Conservation (phyloP, 2,329 filamentous ascomycete genomes). For the Didymella sp. region DNA sequence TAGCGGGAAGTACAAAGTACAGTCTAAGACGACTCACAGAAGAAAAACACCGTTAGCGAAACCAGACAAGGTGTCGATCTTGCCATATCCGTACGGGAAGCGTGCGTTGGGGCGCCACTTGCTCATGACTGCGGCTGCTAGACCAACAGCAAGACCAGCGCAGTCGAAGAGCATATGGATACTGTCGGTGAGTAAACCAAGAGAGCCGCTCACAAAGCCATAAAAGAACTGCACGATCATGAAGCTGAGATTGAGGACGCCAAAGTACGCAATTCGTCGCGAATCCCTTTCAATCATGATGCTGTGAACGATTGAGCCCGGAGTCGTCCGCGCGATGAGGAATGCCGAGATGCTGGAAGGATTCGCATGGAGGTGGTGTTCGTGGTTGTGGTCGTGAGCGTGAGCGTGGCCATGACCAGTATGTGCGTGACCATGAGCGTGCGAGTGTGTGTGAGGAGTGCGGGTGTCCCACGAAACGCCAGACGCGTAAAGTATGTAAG, state of each 20-base stretch:
- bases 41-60: conserved; percentile 97
- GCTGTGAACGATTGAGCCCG: conserved; percentile 80
- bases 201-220: conserved; percentile 88
- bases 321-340: conserved; percentile 72
- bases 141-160: conserved; percentile 84
- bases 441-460: conserved; percentile 27
- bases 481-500: conserved; percentile 43
- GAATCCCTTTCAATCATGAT: conserved; percentile 92
- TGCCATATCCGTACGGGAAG: conserved; percentile 95
- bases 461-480: conserved; percentile 52
- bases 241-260: conserved; percentile 92
- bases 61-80: conserved; percentile 93
- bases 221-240: conserved; percentile 96
- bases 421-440: conserved; percentile 42
- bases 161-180: conserved; percentile 99
- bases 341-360: conserved; percentile 75
- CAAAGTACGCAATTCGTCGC: conserved; percentile 95
- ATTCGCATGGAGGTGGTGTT: conserved; percentile 52
- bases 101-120: conserved; percentile 91
- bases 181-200: conserved; percentile 94
- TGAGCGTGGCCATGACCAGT: conserved; percentile 42
- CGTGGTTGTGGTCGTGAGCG: conserved; percentile 36
- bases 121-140: conserved; percentile 91
- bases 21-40: conserved; percentile 65
- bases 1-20: conserved; percentile 7